Base-by-base conservation (phyloP, 257 asterid genomes). In the Solanum appendiculatum region DNA sequence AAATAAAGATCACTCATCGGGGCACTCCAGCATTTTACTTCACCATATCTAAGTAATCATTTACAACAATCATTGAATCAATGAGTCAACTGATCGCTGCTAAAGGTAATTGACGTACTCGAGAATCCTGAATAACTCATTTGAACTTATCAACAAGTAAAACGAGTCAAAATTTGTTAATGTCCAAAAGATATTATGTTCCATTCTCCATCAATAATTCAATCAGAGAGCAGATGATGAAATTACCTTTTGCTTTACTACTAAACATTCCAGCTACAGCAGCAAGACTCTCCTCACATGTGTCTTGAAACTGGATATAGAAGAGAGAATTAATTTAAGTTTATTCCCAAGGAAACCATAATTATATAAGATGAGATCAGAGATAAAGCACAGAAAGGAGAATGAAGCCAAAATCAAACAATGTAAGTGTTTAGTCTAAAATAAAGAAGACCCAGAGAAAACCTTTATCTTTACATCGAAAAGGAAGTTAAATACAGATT, bases 201-300 rank as follows among this genome's bases (percentile, higher is more conserved):
- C 27, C 86, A 69, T 56, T 54, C 74, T n/a, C 58, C 68, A n/a
- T 34, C 64, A 83, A 72, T 66, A 64, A 46, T 51, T 84, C 81
- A 46, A 60, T 86, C 88, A 88, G 77, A 60, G 87, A 66, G 42
- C 66, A 8, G 27, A 46, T 88, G 73, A 89, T 44, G 40, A 37
- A 81, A 84, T 51, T 93, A 97, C 99, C 99, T 94, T 95, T 97
- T 34, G 99, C 98, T 90, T 97, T 97, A 90, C 99, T 97, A 92
- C 93, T 97, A 91, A 97, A 97, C 99, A 97, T 97, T 92, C 99
- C 99, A 88, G 99, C 99, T 89, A 97, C 98, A 75, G 99, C 99
- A 69, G 97, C 98, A 88, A 97, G 98, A 91, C 98, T 95, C 92
- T 97, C 99, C 92, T 97, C 99, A 8, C 98, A 96, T 74, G 98